phyloP scores from a whole-genome alignment of 2,329 filamentous ascomycete genomes.

The Fusarium sp. region DNA sequence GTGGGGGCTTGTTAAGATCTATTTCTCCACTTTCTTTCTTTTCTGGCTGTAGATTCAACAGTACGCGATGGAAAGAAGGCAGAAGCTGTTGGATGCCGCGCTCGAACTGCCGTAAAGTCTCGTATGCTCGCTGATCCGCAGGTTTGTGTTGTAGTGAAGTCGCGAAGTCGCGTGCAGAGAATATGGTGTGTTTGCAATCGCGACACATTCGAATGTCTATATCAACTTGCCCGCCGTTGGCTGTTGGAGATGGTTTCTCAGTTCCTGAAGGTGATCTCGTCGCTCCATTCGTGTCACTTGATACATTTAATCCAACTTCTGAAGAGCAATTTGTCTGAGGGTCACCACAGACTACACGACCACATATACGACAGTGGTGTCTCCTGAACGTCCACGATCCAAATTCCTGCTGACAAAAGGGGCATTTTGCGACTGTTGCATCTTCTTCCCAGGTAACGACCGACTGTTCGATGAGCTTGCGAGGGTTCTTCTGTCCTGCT shows the following conservation, averaged over 20 bases:
- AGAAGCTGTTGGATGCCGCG: slow-evolving; percentile 83
- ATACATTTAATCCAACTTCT: slow-evolving; percentile 83
- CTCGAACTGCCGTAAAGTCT: slow-evolving; percentile 87
- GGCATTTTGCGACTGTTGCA: slow-evolving; percentile 79
- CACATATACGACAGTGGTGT: slow-evolving; percentile 95
- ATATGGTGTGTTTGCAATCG: slow-evolving; percentile 77
- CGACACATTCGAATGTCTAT: slow-evolving; percentile 92
- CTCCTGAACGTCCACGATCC: slow-evolving; percentile 90
- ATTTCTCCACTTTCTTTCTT: slow-evolving; percentile 53
- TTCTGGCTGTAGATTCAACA: slow-evolving; percentile 74
- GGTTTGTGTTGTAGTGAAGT: slow-evolving; percentile 75
- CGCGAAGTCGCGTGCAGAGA: slow-evolving; percentile 79
- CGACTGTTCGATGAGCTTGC: slow-evolving; percentile 87
- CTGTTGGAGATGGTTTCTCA: slow-evolving; percentile 53
- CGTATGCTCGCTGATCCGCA: slow-evolving; percentile 82
- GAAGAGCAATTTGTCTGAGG: slow-evolving; percentile 83
- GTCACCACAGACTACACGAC: slow-evolving; percentile 92
- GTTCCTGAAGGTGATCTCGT: slow-evolving; percentile 49
- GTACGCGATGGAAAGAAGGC: slow-evolving; percentile 83
- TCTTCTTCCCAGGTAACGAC: slow-evolving; percentile 98
- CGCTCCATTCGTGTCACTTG: slow-evolving; percentile 55
- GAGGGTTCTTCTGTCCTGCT: slow-evolving; percentile 76
- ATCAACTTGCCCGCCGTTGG: slow-evolving; percentile 63
- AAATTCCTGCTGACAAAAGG: slow-evolving; percentile 97
- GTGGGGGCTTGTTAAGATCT: slow-evolving; percentile 56